Evolutionary conservation across 2,329 filamentous ascomycete species (phyloP), one percentile per base, ranked within the genome.

Genomic region (Diaporthe vaccinii): DNA sequence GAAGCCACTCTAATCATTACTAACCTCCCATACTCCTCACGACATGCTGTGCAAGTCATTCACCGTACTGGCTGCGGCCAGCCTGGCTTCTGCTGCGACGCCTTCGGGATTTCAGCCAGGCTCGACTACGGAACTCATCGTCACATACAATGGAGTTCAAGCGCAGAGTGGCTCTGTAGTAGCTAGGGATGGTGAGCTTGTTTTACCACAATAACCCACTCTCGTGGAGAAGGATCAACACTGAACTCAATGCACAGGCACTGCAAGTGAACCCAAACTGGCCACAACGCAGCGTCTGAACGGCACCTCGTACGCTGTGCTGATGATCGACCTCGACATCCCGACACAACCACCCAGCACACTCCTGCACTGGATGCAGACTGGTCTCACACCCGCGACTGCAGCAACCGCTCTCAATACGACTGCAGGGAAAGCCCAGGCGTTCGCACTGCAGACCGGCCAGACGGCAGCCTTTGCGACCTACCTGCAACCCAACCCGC

Each of bases 261-360:
- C 83, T 12, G 78, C 82, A 76, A 79, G 76, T 51, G 78, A 81
- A 53, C 85, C 85, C 25, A 82, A 77, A 34, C 76, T 86, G 46
- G 84, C 81, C 61, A 86, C 85, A 10, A 77, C 79, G 57, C 80
- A 80, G 76, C 81, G 80, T 62, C 80, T 87, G n/a, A 81, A 79
- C 25, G 86, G 86, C 68, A 82, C 82, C 69, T 85, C 84, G 5
- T 87, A 84, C 77, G 83, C 84, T 20, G 80, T 86, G 44, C 72
- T 86, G 74, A 86, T 86, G 85, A 80, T 86, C 62, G 84, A 86
- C 75, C 82, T 89, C 8, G 87, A 88, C 77, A 89, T 85, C 81
- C 87, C 85, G 61, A 86, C 85, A 4, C 78, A 83, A 1, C 68
- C 79, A 61, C 85, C 84, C 14, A 80, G 78, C 73, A 86, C 84